A percentile compares a stretch with the other conserved stretches of the same genome.
These are phyloP conservation scores for Pachysandra terminalis DNA, from an alignment of 164 flowering plant species.

Conservation along the genomic window DNA sequence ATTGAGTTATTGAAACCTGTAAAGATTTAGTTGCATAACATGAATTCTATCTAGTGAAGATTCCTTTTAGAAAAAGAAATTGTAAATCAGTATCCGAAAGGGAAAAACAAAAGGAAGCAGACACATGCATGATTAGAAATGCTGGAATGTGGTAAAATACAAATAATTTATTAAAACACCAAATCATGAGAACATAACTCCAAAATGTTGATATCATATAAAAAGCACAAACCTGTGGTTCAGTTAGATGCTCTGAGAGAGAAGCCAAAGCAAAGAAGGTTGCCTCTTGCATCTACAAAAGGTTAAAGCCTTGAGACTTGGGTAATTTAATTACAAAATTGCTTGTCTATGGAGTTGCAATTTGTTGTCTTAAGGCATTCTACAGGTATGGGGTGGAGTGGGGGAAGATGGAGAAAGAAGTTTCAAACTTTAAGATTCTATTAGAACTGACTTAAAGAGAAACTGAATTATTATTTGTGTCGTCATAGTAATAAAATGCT, in stretches of 20 bases:
- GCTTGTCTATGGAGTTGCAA: no score
- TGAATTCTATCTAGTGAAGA: not conserved
- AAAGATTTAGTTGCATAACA: not conserved
- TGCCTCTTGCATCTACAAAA: conserved; percentile 94
- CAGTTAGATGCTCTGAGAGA: conserved; percentile 72
- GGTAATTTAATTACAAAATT: no score
- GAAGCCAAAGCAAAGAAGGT: conserved; percentile 70
- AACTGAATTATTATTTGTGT: no score
- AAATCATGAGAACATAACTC: not conserved
- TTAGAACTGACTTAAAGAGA: no score
- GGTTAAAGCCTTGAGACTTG: no score
- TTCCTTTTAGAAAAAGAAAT: not conserved
- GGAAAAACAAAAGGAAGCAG: no score
- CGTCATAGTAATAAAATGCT: no score
- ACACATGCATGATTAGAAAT: not conserved
- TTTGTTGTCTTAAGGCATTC: no score
- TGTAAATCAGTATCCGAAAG: not conserved
- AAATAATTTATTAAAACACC: not conserved
- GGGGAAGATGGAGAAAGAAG: no score
- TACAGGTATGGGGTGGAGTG: no score
- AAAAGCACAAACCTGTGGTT: conserved; percentile 52
- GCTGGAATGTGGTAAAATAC: not conserved
- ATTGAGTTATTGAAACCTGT: conserved; percentile 63
- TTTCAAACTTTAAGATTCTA: no score
- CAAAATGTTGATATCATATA: not conserved